Conservation (phyloP, 2,329 filamentous ascomycete species). For the Dryadomyces sulphureus region DNA sequence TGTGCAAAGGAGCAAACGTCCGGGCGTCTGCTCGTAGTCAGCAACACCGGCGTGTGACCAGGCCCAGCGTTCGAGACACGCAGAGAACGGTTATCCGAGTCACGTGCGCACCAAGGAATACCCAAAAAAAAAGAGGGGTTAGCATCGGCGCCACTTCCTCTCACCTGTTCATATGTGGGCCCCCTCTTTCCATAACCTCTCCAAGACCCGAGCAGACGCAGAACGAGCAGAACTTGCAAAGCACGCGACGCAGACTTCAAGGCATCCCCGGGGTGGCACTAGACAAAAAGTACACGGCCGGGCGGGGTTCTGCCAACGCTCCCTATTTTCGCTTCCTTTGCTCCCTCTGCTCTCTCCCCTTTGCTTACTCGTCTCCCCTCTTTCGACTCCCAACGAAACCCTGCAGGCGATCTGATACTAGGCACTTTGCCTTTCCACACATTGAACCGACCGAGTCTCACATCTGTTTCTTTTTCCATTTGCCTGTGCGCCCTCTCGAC, state of each 20-base stretch:
- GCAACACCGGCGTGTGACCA: no score
- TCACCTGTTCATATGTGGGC: background rate
- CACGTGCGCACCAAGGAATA: background rate
- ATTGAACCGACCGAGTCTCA: no score
- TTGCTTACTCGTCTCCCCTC: background rate
- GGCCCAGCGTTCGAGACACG: no score
- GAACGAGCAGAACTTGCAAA: background rate
- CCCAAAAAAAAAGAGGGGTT: constrained; percentile 1
- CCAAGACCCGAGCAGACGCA: no score
- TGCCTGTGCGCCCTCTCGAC: background rate
- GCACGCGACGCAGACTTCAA: no score
- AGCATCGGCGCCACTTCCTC: background rate
- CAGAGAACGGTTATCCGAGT: no score
- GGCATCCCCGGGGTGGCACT: background rate
- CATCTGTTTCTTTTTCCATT: background rate
- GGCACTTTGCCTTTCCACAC: background rate
- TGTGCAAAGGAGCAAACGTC: no score
- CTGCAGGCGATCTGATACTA: background rate
- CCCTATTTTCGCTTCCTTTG: background rate
- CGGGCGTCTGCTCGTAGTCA: no score
- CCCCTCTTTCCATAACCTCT: background rate
- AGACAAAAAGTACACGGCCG: background rate
- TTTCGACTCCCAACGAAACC: background rate
- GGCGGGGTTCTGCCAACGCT: background rate
- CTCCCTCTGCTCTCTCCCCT: background rate